Conservation (phyloP, 2,329 filamentous ascomycete species). For the Nigrograna mackinnonii region DNA sequence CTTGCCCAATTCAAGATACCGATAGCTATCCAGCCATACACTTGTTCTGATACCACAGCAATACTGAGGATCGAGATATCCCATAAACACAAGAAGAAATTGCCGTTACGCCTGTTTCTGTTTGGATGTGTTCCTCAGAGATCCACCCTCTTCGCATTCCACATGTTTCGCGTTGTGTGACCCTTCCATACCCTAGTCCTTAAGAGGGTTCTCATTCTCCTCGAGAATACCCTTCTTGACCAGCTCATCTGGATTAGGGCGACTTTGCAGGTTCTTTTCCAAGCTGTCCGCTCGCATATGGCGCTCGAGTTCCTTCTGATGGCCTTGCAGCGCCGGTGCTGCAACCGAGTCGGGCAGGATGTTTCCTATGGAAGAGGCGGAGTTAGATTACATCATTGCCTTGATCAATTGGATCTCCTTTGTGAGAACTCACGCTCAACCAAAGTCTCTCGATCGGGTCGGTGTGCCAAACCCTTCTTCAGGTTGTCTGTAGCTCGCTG, state of each 20-base stretch:
- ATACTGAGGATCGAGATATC: too few species aligned
- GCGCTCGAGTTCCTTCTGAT: constrained; percentile 82
- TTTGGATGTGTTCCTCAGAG: too few species aligned
- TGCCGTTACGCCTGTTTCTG: too few species aligned
- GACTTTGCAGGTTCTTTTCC: constrained; percentile 81
- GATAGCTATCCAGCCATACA: too few species aligned
- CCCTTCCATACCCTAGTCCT: constrained; percentile 16
- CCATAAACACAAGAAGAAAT: too few species aligned
- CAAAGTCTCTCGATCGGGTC: constrained; percentile 73
- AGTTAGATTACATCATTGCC: background rate
- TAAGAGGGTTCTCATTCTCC: constrained; percentile 37
- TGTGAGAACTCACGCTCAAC: constrained; percentile 73
- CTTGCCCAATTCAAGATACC: too few species aligned
- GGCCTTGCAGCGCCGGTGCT: constrained; percentile 76
- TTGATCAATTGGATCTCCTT: too few species aligned
- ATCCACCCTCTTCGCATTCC: too few species aligned
- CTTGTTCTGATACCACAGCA: too few species aligned
- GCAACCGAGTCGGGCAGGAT: constrained; percentile 81
- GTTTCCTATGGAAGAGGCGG: constrained; percentile 63
- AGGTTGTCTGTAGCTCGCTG: constrained; percentile 65
- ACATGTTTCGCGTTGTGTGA: background rate
- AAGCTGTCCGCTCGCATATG: constrained; percentile 86
- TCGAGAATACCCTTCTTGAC: constrained; percentile 78
- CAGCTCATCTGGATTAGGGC: constrained; percentile 76
- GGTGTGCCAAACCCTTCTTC: constrained; percentile 65